Evolutionary conservation across 352 stramenopile species (phyloP).

Genomic region (Pythium sp.): DNA sequence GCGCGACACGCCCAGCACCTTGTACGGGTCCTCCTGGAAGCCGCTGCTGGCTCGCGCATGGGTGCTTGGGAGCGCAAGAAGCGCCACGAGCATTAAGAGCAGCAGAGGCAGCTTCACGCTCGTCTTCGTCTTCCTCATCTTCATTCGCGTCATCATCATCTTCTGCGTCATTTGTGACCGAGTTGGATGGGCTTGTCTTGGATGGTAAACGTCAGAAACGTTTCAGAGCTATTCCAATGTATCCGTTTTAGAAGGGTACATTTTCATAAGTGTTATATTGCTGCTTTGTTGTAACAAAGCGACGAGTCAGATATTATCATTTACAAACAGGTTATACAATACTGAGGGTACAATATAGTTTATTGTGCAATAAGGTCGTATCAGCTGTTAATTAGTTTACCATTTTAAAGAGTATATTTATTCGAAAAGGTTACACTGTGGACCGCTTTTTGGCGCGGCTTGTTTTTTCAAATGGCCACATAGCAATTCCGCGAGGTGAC

Average conservation of each 20-base stretch:
- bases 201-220: neutral
- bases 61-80: constrained; percentile 2
- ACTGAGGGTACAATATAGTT: too few relatives aligned
- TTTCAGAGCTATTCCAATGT: too few relatives aligned
- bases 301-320: neutral
- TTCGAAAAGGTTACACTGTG: neutral
- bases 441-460: neutral
- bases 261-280: neutral
- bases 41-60: neutral
- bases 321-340: neutral
- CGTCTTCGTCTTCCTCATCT: neutral
- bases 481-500: neutral
- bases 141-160: neutral
- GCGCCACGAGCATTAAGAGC: constrained; percentile 16
- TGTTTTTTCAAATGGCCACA: constrained; percentile 14
- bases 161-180: neutral
- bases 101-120: neutral
- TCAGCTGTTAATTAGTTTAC: neutral
- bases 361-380: neutral
- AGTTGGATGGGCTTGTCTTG: neutral
- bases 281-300: too few relatives aligned
- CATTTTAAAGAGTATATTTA: constrained; percentile 4
- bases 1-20: constrained; percentile 57
- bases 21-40: constrained; percentile 67
- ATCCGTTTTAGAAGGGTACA: neutral